These are phyloP conservation scores for Camelina hispida DNA, from an alignment of 345 rosid genomes.

Conservation along the genomic window DNA sequence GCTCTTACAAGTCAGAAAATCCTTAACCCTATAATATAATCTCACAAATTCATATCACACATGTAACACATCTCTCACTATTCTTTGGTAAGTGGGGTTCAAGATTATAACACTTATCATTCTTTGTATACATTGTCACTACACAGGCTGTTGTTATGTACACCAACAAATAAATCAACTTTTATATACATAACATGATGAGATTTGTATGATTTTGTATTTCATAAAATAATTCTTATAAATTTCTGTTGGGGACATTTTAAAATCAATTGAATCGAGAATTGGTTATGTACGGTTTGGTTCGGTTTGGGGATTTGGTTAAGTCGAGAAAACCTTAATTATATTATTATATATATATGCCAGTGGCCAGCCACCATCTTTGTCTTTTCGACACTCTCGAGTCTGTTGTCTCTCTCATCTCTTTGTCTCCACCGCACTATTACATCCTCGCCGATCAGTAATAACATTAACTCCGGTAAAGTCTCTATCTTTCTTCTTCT, in stretches of 20 bases:
- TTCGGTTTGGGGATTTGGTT: background rate
- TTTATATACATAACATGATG: background rate
- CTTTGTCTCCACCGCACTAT: constrained; percentile 6
- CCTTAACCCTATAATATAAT: constrained; percentile 49
- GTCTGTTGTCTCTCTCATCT: constrained; percentile 5
- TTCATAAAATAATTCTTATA: too few species aligned
- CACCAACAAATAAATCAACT: constrained; percentile 19
- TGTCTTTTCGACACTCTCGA: constrained; percentile 19
- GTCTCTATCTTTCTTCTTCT: background rate
- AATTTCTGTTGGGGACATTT: too few species aligned
- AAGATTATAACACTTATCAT: constrained; percentile 22
- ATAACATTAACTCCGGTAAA: constrained; percentile 18
- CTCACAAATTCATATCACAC: constrained; percentile 9
- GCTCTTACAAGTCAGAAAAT: constrained; percentile 65
- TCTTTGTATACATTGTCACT: constrained; percentile 30
- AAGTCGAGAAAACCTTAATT: constrained; percentile 10
- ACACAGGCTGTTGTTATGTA: constrained; percentile 17
- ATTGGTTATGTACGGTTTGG: background rate
- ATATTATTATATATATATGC: background rate
- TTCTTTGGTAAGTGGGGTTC: constrained; percentile 36
- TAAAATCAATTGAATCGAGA: constrained; percentile 6
- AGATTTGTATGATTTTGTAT: too few species aligned
- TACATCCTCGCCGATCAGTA: constrained; percentile 4
- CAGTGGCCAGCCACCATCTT: constrained; percentile 13
- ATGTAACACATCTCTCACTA: constrained; percentile 13